A percentile compares a stretch with the other conserved stretches of the same genome.
These are phyloP conservation scores for Clavispora vitiphila DNA, from an alignment of 805 yeast species.

Conservation along the genomic window DNA sequence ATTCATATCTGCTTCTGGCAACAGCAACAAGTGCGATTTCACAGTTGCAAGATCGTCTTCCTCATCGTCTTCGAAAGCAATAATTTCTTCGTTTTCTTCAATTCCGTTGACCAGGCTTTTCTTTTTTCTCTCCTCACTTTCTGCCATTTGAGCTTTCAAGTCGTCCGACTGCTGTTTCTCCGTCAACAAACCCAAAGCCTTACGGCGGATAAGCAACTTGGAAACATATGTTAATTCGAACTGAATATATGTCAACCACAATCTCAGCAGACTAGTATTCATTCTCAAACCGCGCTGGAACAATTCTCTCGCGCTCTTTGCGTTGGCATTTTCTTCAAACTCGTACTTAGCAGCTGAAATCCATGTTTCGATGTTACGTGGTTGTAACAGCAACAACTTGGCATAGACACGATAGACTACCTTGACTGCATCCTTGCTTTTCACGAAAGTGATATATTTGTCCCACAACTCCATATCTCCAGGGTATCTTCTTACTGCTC, in stretches of 20 bases:
- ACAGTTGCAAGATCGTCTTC: slow-evolving; percentile 52
- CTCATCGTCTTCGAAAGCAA: slow-evolving; percentile 39
- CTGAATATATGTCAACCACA: slow-evolving; percentile 85
- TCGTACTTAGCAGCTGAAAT: slow-evolving; percentile 92
- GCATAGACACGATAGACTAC: slow-evolving; percentile 74
- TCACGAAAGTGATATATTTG: slow-evolving; percentile 63
- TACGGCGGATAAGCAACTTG: slow-evolving; percentile 76
- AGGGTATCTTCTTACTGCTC: slow-evolving; percentile 79
- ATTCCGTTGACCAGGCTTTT: slow-evolving; percentile 13
- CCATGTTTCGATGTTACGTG: slow-evolving; percentile 90
- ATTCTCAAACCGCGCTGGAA: slow-evolving; percentile 83
- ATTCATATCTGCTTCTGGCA: slow-evolving; percentile 85
- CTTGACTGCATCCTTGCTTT: slow-evolving; percentile 61
- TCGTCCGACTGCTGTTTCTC: slow-evolving; percentile 62
- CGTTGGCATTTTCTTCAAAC: slow-evolving; percentile 81
- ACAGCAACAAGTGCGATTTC: slow-evolving; percentile 58
- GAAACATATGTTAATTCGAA: slow-evolving; percentile 85
- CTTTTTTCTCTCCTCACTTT: slow-evolving; percentile 29
- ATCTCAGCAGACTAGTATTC: slow-evolving; percentile 62
- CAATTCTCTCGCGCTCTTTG: slow-evolving; percentile 80
- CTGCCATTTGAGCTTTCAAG: slow-evolving; percentile 27
- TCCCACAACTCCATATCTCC: slow-evolving; percentile 76
- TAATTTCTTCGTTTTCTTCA: slow-evolving; percentile 31
- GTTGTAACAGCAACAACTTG: slow-evolving; percentile 76
- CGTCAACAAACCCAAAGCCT: slow-evolving; percentile 71